Evolutionary conservation across 192 early-diverging fungal species (phyloP), one percentile per base, ranked within the genome.

Genomic region (Podila horticola): DNA sequence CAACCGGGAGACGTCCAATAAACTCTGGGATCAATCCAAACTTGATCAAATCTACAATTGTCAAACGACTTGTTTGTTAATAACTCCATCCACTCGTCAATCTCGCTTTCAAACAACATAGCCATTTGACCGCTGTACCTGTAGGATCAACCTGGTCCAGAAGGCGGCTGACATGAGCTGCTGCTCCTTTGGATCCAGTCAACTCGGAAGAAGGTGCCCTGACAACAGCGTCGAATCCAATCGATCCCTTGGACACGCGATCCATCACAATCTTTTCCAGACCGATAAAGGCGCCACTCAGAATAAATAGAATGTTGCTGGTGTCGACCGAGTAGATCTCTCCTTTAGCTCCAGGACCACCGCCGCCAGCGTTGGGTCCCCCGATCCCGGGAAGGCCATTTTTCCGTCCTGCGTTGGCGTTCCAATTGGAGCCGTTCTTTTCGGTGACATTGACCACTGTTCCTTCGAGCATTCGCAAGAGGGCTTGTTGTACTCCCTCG

Each of bases 11-110:
- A n/a, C 95, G 86, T 57, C 94, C 95, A 33, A 97, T 92, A 69
- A 97, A 94, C 77, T 97, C 95, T 13, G 95, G 95, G 62, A 97
- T 96, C 33, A 97, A 77, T 3, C 95, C 95, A 79, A 91, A 97
- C 69, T 93, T 93, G 64, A 95, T 91, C 70, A 96, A 67, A 72
- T 97, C 95, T 81, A 84, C 5, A 64, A 50, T 15, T 4, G 5
- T 7, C 7, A 19, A 20, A 11, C 15, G 7, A 19, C 2, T 13
- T 19, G 5, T 12, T 17, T 0, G 29, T 61, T 61, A 52, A 24
- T 24, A 34, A 52, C 51, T 19, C 13, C 0, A 20, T 60, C 9
- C 10, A 31, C 30, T 2, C 58, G 7, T 17, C 9, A 60, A 29
- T 4, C 10, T 29, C 58, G n/a, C 28, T 7, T 31, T 52, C 19